Conservation (phyloP, 2,329 filamentous ascomycete species). For the Hyphodiscus sp. region DNA sequence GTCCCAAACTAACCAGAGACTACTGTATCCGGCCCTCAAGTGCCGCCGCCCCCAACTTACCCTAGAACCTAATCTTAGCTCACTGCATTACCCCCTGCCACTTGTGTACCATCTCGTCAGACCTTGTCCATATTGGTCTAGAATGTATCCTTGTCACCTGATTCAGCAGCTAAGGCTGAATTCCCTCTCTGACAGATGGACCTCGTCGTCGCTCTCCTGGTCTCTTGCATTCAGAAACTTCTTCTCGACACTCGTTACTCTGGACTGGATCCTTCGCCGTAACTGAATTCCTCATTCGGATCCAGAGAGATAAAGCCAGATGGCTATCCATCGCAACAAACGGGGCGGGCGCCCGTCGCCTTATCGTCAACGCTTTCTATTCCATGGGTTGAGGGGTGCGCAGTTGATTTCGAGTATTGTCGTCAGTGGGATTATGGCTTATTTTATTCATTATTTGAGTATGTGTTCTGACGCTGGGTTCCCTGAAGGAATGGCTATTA, state of each 20-base stretch:
- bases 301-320: constrained; percentile 1
- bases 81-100: background rate
- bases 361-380: constrained; percentile 21
- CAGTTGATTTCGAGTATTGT: constrained; percentile 21
- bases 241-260: background rate
- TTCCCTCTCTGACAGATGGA: background rate
- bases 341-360: constrained; percentile 25
- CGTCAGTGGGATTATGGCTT: constrained; percentile 24
- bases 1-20: no score
- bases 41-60: no score
- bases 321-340: constrained; percentile 21
- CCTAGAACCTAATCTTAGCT: background rate
- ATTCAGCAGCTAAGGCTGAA: background rate
- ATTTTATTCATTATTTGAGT: constrained; percentile 28
- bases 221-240: background rate
- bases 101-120: background rate
- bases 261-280: background rate
- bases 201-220: background rate
- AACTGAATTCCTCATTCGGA: no score
- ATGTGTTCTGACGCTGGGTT: constrained; percentile 1
- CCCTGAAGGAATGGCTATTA: background rate
- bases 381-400: constrained; percentile 22
- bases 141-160: background rate
- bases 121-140: background rate
- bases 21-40: no score